Conservation (phyloP, 495 filamentous ascomycete species). For the Penicillium herquei region DNA sequence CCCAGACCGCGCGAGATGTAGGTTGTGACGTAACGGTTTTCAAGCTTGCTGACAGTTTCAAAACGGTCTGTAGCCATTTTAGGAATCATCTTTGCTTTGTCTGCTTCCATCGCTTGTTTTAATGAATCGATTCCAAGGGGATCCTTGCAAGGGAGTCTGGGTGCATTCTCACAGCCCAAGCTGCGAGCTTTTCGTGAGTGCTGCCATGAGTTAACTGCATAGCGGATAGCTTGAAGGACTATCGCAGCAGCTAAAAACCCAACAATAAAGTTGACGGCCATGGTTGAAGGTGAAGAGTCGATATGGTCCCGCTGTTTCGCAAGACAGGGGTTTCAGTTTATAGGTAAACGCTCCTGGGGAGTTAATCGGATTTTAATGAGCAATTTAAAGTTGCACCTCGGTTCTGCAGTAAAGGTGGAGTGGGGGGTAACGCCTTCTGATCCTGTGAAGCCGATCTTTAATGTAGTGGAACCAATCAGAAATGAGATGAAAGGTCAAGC, state of each 20-base stretch:
- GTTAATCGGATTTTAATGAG: neutral
- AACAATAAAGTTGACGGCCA: conserved; percentile 21
- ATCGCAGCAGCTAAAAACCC: conserved; percentile 27
- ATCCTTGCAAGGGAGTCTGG: conserved; percentile 32
- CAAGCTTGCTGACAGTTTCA: conserved; percentile 19
- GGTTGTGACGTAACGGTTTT: conserved; percentile 31
- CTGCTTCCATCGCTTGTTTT: conserved; percentile 26
- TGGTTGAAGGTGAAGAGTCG: conserved; percentile 2
- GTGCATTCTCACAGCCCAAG: conserved; percentile 29
- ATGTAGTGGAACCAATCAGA: conserved; percentile 13
- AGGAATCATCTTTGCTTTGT: conserved; percentile 28
- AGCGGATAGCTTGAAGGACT: conserved; percentile 25
- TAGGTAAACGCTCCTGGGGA: neutral
- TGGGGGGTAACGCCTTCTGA: neutral
- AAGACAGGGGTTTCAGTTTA: no score
- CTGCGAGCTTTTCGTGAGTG: conserved; percentile 29
- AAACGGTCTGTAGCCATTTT: conserved; percentile 21
- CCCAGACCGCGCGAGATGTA: conserved; percentile 28
- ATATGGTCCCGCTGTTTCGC: neutral
- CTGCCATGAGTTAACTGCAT: conserved; percentile 22
- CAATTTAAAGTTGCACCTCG: conserved; percentile 5
- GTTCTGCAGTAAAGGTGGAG: neutral
- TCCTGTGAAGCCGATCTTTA: no score
- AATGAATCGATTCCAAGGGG: conserved; percentile 30
- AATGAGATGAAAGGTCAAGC: conserved; percentile 7